phyloP scores from a whole-genome alignment of 1,284 basidiomycete genomes.

The Tylopilus orsonianus region DNA sequence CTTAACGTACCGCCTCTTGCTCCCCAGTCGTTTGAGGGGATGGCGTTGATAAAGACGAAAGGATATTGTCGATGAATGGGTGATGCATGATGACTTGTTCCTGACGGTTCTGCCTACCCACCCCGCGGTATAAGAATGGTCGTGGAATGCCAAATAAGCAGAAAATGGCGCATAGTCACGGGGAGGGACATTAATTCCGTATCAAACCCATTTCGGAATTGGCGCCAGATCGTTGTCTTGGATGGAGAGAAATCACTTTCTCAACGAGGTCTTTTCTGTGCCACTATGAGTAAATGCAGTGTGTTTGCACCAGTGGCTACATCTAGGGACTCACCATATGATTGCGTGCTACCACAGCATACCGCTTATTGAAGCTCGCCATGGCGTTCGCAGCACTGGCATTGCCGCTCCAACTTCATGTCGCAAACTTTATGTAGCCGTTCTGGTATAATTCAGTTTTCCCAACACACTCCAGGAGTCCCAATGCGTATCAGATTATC shows the following conservation, averaged over 20 bases:
- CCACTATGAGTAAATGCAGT: constrained; percentile 9
- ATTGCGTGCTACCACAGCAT: not conserved
- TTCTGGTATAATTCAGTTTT: not conserved
- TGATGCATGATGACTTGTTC: constrained; percentile 19
- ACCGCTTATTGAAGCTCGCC: too few relatives aligned
- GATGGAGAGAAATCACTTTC: constrained; percentile 1
- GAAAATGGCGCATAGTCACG: constrained; percentile 2
- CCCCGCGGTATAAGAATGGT: constrained; percentile 12
- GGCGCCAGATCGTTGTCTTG: constrained; percentile 2
- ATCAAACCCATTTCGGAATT: constrained; percentile 5
- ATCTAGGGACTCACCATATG: not conserved
- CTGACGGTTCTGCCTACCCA: not conserved
- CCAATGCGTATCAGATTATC: not conserved
- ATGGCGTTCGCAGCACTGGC: constrained; percentile 3
- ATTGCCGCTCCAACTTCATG: not conserved
- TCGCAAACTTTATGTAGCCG: constrained; percentile 2
- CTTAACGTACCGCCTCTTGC: constrained; percentile 23
- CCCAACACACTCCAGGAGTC: not conserved
- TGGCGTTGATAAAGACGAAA: constrained; percentile 20
- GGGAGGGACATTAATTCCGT: not conserved
- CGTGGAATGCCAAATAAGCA: constrained; percentile 3
- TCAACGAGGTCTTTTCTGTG: constrained; percentile 3
- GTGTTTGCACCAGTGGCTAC: not conserved
- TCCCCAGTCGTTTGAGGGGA: constrained; percentile 10
- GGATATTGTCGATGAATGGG: constrained; percentile 26